These are phyloP conservation scores for Plenodomus tracheiphilus DNA, from an alignment of 2,329 filamentous ascomycete species.

Conservation along the genomic window DNA sequence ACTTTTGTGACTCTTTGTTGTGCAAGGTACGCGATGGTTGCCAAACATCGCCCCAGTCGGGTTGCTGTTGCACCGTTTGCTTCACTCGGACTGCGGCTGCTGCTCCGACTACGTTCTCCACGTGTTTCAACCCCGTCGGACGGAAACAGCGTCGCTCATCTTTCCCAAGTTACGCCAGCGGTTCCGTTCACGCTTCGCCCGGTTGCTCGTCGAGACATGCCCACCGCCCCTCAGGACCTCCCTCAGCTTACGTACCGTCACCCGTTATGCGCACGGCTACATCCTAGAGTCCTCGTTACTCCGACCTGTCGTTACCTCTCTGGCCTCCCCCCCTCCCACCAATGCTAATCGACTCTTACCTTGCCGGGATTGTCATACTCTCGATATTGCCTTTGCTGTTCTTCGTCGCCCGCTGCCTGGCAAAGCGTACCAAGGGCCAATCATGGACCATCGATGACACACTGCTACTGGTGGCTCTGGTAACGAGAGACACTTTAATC, in stretches of 20 bases:
- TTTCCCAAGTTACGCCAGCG: too few relatives aligned
- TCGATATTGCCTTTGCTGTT: conserved; percentile 21
- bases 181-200: not conserved
- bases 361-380: conserved; percentile 18
- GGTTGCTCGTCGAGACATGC: conserved; percentile 1
- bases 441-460: conserved; percentile 26
- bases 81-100: not conserved
- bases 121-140: not conserved
- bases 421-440: conserved; percentile 22
- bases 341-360: conserved; percentile 14
- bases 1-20: not conserved
- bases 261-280: conserved; percentile 9
- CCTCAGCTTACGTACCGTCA: conserved; percentile 3
- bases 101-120: not conserved
- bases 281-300: conserved; percentile 5
- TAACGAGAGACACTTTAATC: conserved; percentile 1
- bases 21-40: not conserved
- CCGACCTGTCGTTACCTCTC: conserved; percentile 4
- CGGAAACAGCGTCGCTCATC: not conserved
- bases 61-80: not conserved
- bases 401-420: conserved; percentile 19
- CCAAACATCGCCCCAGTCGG: not conserved
- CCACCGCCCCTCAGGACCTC: conserved; percentile 4
- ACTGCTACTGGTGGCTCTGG: conserved; percentile 25
- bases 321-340: conserved; percentile 1